phyloP scores from a whole-genome alignment of 2,329 filamentous ascomycete genomes.

The Cladosporium sp. region DNA sequence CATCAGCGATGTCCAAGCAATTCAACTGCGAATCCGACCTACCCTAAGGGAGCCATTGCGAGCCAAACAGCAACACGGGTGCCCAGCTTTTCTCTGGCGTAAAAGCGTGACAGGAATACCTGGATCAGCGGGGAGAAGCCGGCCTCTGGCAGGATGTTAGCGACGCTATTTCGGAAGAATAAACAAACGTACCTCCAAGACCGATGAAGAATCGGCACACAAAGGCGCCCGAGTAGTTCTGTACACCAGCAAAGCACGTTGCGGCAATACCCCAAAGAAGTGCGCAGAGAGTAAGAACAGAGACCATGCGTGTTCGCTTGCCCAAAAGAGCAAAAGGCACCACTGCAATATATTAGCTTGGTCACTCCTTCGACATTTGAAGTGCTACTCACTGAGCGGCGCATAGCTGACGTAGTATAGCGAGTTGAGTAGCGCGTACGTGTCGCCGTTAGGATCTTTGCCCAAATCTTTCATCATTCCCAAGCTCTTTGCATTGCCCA shows the following conservation, averaged over 20 bases:
- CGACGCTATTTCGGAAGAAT: background rate
- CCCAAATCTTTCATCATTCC: constrained; percentile 16
- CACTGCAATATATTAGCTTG: constrained; percentile 5
- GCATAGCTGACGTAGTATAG: constrained; percentile 15
- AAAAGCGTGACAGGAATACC: constrained; percentile 14
- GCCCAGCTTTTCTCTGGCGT: constrained; percentile 14
- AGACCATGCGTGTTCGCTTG: constrained; percentile 15
- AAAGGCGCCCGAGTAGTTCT: constrained; percentile 7
- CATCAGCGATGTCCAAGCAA: background rate
- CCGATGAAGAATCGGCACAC: constrained; percentile 5
- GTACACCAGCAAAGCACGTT: constrained; percentile 5
- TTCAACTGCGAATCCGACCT: background rate
- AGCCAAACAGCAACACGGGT: constrained; percentile 14
- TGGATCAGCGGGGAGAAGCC: constrained; percentile 15
- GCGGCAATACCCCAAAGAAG: constrained; percentile 5
- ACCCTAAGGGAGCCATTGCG: constrained; percentile 16
- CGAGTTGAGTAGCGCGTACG: constrained; percentile 14
- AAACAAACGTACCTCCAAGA: constrained; percentile 8
- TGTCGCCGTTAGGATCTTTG: constrained; percentile 13
- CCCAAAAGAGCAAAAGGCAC: constrained; percentile 14
- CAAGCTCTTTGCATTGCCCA: constrained; percentile 19
- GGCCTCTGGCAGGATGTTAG: constrained; percentile 12
- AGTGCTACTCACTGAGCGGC: constrained; percentile 11
- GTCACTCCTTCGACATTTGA: background rate
- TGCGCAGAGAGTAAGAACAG: constrained; percentile 11